These are phyloP conservation scores for Tulasnella sp. DNA, from an alignment of 768 basidiomycete genomes.

Conservation along the genomic window DNA sequence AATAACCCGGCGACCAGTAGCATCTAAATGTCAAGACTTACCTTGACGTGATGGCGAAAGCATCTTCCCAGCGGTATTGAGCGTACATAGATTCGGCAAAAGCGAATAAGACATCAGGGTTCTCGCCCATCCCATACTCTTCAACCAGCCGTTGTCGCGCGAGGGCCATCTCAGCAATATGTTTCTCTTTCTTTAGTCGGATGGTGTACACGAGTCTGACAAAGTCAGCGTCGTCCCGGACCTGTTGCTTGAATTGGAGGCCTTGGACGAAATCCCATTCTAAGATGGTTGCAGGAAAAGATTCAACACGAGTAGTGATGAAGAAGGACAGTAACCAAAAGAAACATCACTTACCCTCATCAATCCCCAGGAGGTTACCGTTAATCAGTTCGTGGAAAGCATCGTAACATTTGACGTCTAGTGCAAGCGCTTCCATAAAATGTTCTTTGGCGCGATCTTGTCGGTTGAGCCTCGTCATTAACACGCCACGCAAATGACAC, in stretches of 20 bases:
- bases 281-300: conserved; percentile 36
- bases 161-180: conserved; percentile 72
- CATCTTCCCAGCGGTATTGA: conserved; percentile 90
- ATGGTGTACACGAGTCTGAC: conserved; percentile 89
- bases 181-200: conserved; percentile 85
- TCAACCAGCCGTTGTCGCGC: conserved; percentile 75
- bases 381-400: conserved; percentile 85
- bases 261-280: conserved; percentile 96
- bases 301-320: background rate
- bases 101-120: conserved; percentile 87
- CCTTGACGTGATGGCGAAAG: conserved; percentile 68
- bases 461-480: conserved; percentile 92
- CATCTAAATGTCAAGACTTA: conserved; percentile 48
- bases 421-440: conserved; percentile 89
- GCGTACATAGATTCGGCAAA: conserved; percentile 87
- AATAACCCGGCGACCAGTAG: conserved; percentile 16
- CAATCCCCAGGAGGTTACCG: conserved; percentile 92
- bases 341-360: conserved; percentile 62
- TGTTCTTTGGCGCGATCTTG: conserved; percentile 88
- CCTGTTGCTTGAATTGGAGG: conserved; percentile 76
- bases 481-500: conserved; percentile 87
- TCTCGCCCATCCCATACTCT: conserved; percentile 80
- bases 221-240: conserved; percentile 83
- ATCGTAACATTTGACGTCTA: conserved; percentile 97
- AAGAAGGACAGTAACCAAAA: background rate